Evolutionary conservation across 1,284 basidiomycete genomes (phyloP), one percentile per base, ranked within the genome.

Genomic region (Trametes sp.): DNA sequence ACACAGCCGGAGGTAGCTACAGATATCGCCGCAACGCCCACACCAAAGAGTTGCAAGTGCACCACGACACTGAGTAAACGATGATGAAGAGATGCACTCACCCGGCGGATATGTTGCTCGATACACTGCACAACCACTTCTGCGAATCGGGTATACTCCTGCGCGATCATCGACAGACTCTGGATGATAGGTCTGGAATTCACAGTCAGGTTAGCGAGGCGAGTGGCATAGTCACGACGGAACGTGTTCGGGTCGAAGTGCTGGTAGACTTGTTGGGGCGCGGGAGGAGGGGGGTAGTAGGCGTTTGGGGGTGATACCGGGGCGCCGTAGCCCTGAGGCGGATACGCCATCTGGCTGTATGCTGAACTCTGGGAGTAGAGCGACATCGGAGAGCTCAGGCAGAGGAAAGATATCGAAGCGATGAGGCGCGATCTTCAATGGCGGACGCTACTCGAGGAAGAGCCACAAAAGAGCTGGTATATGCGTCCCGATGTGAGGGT

Each of bases 141-240:
- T 68, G 93, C 89, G 78, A 90, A 84, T 65, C 92, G 88, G 58
- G 87, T 82, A 74, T 93, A 90, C 64, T 97, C 92, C 81, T 95
- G 92, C 36, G 98, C 96, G 72, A 95, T 87, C 82, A 97, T 88
- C 31, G 97, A 98, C n/a, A 99, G 81, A 65, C 87, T 87, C 78
- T 97, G 96, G 71, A 99, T 99, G 69, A 98, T 90, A 16, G 95
- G 94, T 74, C 96, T 92, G 69, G 96, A 98, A 79, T 99, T 99
- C 82, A 97, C 90, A 45, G 90, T 96, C 65, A 99, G 89, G 69
- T 92, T 87, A 72, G 88, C 83, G 62, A 98, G 88, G 63, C 94
- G 90, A 53, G 82, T 77, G 66, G 86, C 78, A 78, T 92, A 95
- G 77, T 94, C 91, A 78, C 87, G 87, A 69, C 94, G 90, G 78